Evolutionary conservation across 108 stramenopile species (phyloP), one percentile per base, ranked within the genome.

Genomic region (Cyclotella choctawhatcheeana): DNA sequence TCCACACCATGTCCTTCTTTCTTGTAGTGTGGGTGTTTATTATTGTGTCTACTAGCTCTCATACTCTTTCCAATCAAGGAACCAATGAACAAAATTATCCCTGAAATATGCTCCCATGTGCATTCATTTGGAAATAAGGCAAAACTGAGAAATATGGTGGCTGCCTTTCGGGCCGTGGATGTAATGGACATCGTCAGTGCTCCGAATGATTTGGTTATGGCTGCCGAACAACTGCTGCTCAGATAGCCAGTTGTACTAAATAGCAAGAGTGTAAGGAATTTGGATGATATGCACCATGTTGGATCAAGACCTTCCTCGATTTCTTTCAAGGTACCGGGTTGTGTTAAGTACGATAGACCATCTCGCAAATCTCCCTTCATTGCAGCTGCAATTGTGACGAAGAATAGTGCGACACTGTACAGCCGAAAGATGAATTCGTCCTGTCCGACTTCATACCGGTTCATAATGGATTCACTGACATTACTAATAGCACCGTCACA

Each of bases 201-300:
- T 20, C 95, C 95, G 71, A 94, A 96, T 20, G 93, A 76, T 72
- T 96, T 96, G 18, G 95, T 94, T 52, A 96, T 96, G 44, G 93
- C 93, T 16, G 93, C 95, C 12, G 88, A 87, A 56, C 90, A 94
- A 24, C 85, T 86, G n/a, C 76, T 79, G 7, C 90, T 89, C 54
- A 96, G 84, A 64, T 93, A 96, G 12, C 95, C 95, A 81, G 90
- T 90, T 45, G 82, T n/a, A 10, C 16, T n/a, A 48, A 48, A 94
- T 14, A 93, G 34, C 43, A 87, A 54, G 45, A 96, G 74, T 31
- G 88, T 83, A 6, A 73, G 22, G 12, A 87, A 74, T 51, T 95
- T 95, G 21, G 80, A 81, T 12, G 56, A 31, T 43, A 81, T 58
- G 37, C 74, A 78, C 92, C 92, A 95, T 22, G 90, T 82, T 8